Evolutionary conservation across 345 rosid species (phyloP).

Genomic region (Microcos paniculata): DNA sequence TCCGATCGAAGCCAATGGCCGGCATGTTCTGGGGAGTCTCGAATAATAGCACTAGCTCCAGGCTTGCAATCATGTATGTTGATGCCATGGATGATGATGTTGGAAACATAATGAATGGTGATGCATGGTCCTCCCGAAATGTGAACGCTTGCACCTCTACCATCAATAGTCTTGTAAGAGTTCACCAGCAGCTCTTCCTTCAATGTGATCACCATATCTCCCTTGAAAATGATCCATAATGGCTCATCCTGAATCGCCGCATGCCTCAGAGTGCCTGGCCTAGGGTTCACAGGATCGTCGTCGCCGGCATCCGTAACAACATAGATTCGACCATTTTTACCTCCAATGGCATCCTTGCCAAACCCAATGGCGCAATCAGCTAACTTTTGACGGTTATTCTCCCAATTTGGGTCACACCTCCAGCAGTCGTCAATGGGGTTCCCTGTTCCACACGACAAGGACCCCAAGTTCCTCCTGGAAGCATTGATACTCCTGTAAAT

Average conservation of each 20-base stretch:
- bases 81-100: conserved; percentile 72
- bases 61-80: conserved; percentile 74
- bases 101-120: conserved; percentile 56
- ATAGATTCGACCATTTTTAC: conserved; percentile 59
- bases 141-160: conserved; percentile 80
- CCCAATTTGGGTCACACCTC: conserved; percentile 80
- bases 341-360: conserved; percentile 72
- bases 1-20: conserved; percentile 59
- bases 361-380: conserved; percentile 84
- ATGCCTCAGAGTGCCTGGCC: conserved; percentile 67
- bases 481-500: conserved; percentile 60
- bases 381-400: conserved; percentile 52
- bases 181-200: conserved; percentile 62
- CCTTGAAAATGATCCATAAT: conserved; percentile 70
- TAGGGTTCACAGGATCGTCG: conserved; percentile 58
- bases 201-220: conserved; percentile 71
- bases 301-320: conserved; percentile 57
- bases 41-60: conserved; percentile 41
- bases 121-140: conserved; percentile 73
- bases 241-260: conserved; percentile 77
- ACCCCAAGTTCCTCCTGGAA: conserved; percentile 67
- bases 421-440: conserved; percentile 85
- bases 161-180: conserved; percentile 76
- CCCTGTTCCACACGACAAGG: conserved; percentile 58
- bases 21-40: conserved; percentile 54